Percentiles rank a stretch among this genome's conserved stretches.
Conservation (phyloP, 352 stramenopile genomes). For the Phytophthora kernoviae region DNA sequence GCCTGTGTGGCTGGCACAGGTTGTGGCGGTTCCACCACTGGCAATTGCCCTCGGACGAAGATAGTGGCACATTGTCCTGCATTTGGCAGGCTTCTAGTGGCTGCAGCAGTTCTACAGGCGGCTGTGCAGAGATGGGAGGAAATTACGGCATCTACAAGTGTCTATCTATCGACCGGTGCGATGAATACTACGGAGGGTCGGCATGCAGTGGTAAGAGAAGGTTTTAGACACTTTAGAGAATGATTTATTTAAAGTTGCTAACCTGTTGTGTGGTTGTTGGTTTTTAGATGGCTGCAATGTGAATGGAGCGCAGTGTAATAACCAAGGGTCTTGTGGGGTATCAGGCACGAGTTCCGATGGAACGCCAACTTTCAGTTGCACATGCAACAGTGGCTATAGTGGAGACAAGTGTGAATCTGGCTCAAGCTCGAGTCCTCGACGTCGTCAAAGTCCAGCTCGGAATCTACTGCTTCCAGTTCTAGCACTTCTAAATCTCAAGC, state of each 20-base stretch:
- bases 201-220: conserved; percentile 63
- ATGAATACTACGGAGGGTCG: conserved; percentile 62
- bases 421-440: conserved; percentile 15
- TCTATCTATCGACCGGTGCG: conserved; percentile 75
- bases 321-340: conserved; percentile 63
- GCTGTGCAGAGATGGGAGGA: conserved; percentile 38
- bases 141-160: conserved; percentile 78
- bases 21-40: conserved; percentile 53
- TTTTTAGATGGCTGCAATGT: conserved; percentile 40
- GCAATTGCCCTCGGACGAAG: conserved; percentile 66
- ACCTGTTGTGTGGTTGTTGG: conserved; percentile 1
- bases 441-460: neutral
- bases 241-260: neutral
- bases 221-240: neutral
- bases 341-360: conserved; percentile 22
- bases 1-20: conserved; percentile 62
- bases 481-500: neutral
- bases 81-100: conserved; percentile 45
- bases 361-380: conserved; percentile 58
- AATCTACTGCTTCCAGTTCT: conserved; percentile 10
- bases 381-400: conserved; percentile 73
- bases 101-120: conserved; percentile 1
- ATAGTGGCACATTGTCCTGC: conserved; percentile 71
- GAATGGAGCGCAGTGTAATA: conserved; percentile 69
- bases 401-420: conserved; percentile 56